Evolutionary conservation across 768 basidiomycete species (phyloP), one percentile per base, ranked within the genome.

Genomic region (Phlebiopsis gigantea): DNA sequence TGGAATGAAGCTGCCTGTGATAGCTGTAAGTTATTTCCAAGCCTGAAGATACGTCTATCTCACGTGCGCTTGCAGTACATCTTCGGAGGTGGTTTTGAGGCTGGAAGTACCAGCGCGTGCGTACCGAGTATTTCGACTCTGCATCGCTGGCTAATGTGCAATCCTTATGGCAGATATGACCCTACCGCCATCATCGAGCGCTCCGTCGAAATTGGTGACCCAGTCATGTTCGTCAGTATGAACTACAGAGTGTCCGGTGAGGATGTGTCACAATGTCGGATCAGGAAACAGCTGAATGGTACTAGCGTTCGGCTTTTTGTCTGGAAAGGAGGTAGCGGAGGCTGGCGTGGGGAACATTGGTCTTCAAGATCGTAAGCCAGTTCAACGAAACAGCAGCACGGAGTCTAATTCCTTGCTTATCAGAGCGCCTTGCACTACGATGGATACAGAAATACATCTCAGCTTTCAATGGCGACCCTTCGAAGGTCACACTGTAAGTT

Each of bases 151-250:
- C 17, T n/a, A n/a, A n/a, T n/a, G n/a, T n/a, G n/a, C n/a, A n/a
- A 4, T 25, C 21, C n/a, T 21, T 45, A 45, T 19, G 5, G 9
- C 12, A 45, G n/a, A 19, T 45, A 19, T 12, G 44, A 19, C 10
- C 61, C 61, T 8, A 48, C 41, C 3, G 34, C 57, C 5, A 58
- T 65, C 7, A 57, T 65, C 5, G 39, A 59, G 14, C 72, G 77
- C 17, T 81, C 81, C 0, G 70, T 79, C 5, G 66, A 68, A 1
- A 59, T 82, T 12, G 71, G 70, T 0, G 62, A 69, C 43, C 80
- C 81, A 0, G 71, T 80, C 17, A 66, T 84, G 25, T 82, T 75
- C 59, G 81, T 83, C 12, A 77, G 75, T 57, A 76, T 81, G 69
- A 83, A 83, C 63, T 83, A 39, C n/a, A n/a, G n/a, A n/a, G n/a